Percentiles rank a stretch among this genome's conserved stretches.
phyloP scores from a whole-genome alignment of 495 filamentous ascomycete genomes.

The Aspergillus affinis region DNA sequence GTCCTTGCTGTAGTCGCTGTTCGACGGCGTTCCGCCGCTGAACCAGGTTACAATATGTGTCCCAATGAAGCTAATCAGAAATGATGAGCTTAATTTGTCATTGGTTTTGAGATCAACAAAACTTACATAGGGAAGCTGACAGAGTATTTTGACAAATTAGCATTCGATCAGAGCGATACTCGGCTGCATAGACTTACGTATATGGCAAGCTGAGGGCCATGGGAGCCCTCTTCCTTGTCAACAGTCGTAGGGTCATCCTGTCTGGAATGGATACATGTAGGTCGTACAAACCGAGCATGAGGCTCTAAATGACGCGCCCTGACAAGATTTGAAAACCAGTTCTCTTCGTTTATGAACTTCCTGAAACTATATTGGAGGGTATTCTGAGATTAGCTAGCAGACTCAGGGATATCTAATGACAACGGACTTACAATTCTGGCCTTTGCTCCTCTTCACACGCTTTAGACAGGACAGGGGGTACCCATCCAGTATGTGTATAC shows the following conservation, averaged over 20 bases:
- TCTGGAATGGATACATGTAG: constrained; percentile 37
- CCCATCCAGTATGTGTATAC: constrained; percentile 66
- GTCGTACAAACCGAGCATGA: constrained; percentile 45
- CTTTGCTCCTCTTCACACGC: constrained; percentile 29
- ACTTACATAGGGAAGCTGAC: constrained; percentile 11
- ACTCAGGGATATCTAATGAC: background rate
- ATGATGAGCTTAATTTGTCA: background rate
- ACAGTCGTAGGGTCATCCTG: constrained; percentile 30
- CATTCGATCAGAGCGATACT: background rate
- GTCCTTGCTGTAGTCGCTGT: constrained; percentile 53
- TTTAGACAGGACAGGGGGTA: constrained; percentile 38
- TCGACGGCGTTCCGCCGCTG: constrained; percentile 59
- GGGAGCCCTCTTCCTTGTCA: constrained; percentile 17
- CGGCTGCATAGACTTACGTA: constrained; percentile 35
- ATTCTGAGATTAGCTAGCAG: background rate
- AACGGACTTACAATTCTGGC: constrained; percentile 25
- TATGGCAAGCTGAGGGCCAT: constrained; percentile 38
- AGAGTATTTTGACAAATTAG: background rate
- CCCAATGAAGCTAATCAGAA: constrained; percentile 60
- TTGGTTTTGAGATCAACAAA: too few species aligned
- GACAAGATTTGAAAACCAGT: constrained; percentile 47
- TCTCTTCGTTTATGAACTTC: constrained; percentile 47
- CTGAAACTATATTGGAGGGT: constrained; percentile 37
- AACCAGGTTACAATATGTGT: constrained; percentile 61
- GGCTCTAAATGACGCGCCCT: constrained; percentile 47